Evolutionary conservation across 768 basidiomycete species (phyloP), one percentile per base, ranked within the genome.

Genomic region (Dentipellis sp.): DNA sequence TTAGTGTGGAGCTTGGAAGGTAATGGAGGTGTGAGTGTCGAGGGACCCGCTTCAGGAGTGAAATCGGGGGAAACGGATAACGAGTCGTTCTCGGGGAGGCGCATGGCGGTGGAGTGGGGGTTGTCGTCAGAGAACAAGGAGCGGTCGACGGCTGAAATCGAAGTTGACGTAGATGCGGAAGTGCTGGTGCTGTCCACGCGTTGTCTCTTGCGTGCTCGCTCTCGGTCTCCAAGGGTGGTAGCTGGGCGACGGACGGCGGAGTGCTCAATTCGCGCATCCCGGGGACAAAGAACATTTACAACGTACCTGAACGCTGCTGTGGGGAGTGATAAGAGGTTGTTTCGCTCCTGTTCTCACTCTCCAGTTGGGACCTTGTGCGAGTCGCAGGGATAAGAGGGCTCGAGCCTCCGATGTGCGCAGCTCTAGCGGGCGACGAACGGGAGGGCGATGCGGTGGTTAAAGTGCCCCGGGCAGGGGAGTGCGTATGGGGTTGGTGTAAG

Each of bases 171-270:
- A 66, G 67, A 70, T 60, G 64, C 67, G 59, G 65, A 58, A 65
- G 60, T 56, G 67, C 65, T 62, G 58, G 68, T 66, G 62, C 64
- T 75, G 64, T 77, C 75, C 65, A 78, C 74, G 70, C 86, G 78
- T 75, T 84, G 84, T 76, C 86, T 78, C 76, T 88, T 88, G 71
- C 78, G 78, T 62, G 82, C 81, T 69, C 61, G 58, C 52, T 63
- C 62, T 35, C 38, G 60, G 37, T 63, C 52, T 55, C 54, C 61
- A 62, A 45, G 37, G 16, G 34, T 34, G 42, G 51, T 40, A 21
- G 17, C 19, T 16, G 38, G 21, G 40, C 39, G 39, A 56, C 60
- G 9, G n/a, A 14, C 34, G 19, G 49, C 46, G n/a, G 29, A 16
- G 16, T 29, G 7, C 17, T 45, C 42, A 21, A n/a, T 21, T 17